Base-by-base conservation (phyloP, 176 grass and related monocot genomes). In the Zoysia japonica region DNA sequence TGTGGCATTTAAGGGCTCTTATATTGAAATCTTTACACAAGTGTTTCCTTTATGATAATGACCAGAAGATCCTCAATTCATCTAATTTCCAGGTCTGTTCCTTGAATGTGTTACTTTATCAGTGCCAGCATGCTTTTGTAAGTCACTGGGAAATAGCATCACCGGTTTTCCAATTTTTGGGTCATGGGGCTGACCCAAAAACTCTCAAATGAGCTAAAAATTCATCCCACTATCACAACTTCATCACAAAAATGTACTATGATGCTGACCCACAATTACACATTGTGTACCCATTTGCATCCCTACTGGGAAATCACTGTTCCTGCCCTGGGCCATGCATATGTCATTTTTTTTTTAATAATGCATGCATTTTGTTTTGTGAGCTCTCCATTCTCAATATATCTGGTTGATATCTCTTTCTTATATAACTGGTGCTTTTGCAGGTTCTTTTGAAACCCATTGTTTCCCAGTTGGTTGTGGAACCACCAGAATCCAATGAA, bases 41-140 rank as follows among this genome's bases (percentile, higher is more conserved):
- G 60, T 97, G 89, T 72, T 97, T 94, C 78, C 89, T 94, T 14
- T 92, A 94, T 85, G 94, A 97, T 71, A 79, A 61, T 66, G 89
- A 97, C 68, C 91, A 75, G 80, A 94, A 94, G 78, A 78, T 94
- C 91, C 81, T 94, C 40, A 85, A 97, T 80, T 80, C 91, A 67
- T 87, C 80, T 60, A 93, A 92, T 83, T 94, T 97, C 60, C 89
- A 97, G 89, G 95, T 94, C 66, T 70, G 61, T 74, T 61, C 13
- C 43, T 48, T 51, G 66, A 68, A 45, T 53, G 38, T 68, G 68
- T 61, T 46, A 45, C 2, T 68, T 65, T 6, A 46, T 35, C 35
- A 13, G 64, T 64, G 59, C 38, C 55, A 52, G n/a, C n/a, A 39
- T 61, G 74, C 42, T 78, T 79, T 78, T 61, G 10, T 51, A 50